Evolutionary conservation across 805 yeast genomes (phyloP), one percentile per base, ranked within the genome.

Genomic region (Huiozyma naganishii): DNA sequence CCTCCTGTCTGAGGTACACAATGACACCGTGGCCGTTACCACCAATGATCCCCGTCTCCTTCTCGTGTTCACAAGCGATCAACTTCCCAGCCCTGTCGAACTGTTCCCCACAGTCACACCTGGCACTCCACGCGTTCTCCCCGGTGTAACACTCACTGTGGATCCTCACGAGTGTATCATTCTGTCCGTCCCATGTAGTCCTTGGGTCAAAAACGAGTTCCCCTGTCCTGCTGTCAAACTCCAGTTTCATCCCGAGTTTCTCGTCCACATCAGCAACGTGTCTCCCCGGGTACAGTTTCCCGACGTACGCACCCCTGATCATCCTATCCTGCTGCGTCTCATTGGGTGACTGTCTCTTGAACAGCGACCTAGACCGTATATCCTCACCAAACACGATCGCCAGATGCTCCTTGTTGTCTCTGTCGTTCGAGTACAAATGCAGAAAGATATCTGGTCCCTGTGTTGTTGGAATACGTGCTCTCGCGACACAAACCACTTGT

Each of bases 21-120:
- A 92, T 88, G 53, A 95, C 89, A 23, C 99, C 99, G 51, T 79
- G 83, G 12, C 95, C 95, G 40, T 72, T 73, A 45, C 73, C 68
- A 6, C 95, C 95, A 6, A 41, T 37, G 8, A 59, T 53, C 8
- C 54, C 51, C 7, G 59, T 48, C 27, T 54, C 55, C 8, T 43
- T 39, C 41, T 59, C 65, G 28, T 47, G 53, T 9, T 57, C 59
- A 36, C 58, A 50, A 7, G 62, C 58, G 90, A 92, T 92, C 37
- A 87, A 64, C 49, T 94, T 73, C 7, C 97, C 98, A 1, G 97
- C 97, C 64, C 94, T 96, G 64, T 92, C 97, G 55, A 92, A 85
- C 68, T 92, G 99, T 65, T 92, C 99, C 17, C 99, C 99, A 66
- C 99, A 92, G 65, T 92, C 99, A 64, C 99, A 92, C 44, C 99